Percentiles rank a stretch among this genome's conserved stretches.
These are phyloP conservation scores for Fusarium algeriense DNA, from an alignment of 2,329 filamentous ascomycete genomes.

Conservation along the genomic window DNA sequence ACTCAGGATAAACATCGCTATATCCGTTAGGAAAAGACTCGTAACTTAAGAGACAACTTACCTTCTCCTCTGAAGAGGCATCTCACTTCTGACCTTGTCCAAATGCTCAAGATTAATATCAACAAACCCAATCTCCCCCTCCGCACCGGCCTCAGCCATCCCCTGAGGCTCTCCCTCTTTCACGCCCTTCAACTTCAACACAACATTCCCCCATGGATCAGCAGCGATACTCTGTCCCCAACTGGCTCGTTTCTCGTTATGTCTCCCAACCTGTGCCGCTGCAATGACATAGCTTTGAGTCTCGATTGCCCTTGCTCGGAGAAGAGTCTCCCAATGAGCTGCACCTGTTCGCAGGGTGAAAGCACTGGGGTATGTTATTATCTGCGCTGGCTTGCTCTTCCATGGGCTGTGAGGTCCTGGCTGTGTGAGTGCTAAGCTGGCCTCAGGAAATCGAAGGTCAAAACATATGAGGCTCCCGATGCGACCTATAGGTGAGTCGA, in stretches of 20 bases:
- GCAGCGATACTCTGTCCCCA: constrained; percentile 90
- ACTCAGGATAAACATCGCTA: constrained; percentile 45
- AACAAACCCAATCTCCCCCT: constrained; percentile 65
- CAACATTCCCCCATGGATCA: constrained; percentile 85
- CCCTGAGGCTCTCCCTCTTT: constrained; percentile 51
- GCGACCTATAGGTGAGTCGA: constrained; percentile 78
- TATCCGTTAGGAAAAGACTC: constrained; percentile 4
- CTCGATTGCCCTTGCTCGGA: constrained; percentile 87
- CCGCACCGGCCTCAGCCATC: constrained; percentile 52
- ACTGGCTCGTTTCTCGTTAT: constrained; percentile 80
- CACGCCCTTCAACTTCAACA: constrained; percentile 73
- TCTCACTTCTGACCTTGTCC: constrained; percentile 62
- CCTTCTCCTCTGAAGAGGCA: constrained; percentile 66
- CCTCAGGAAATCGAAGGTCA: constrained; percentile 87
- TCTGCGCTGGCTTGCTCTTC: constrained; percentile 67
- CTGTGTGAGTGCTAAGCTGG: constrained; percentile 73
- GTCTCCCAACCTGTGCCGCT: constrained; percentile 80
- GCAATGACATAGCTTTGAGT: constrained; percentile 89
- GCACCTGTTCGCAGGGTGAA: constrained; percentile 89
- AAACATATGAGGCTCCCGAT: constrained; percentile 90
- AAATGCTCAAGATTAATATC: constrained; percentile 64
- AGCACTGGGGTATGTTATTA: constrained; percentile 88
- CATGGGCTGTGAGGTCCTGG: constrained; percentile 50
- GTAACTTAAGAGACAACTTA: constrained; percentile 53
- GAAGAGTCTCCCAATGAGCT: constrained; percentile 86